Conservation (phyloP, 2,329 filamentous ascomycete species). For the Fusarium caatingaense region DNA sequence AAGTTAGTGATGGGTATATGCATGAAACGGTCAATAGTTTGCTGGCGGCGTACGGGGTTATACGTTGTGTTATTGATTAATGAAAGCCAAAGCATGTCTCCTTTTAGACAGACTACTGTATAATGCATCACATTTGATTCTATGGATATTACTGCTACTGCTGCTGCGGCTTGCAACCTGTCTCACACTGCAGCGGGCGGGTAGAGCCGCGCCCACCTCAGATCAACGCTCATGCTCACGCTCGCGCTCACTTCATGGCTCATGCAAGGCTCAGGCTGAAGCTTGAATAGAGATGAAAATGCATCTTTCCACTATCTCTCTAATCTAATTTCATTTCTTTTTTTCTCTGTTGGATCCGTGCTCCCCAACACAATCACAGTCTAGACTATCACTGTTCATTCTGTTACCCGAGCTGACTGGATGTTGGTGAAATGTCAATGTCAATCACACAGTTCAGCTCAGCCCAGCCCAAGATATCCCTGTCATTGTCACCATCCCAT, state of each 20-base stretch:
- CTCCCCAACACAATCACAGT: slow-evolving; percentile 3
- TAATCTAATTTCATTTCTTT: not conserved
- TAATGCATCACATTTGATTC: slow-evolving; percentile 10
- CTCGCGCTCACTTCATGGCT: not conserved
- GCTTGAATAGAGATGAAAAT: not conserved
- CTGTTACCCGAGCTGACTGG: slow-evolving; percentile 15
- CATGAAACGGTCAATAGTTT: slow-evolving; percentile 25
- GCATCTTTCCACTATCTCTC: not conserved
- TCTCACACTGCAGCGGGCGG: slow-evolving; percentile 34
- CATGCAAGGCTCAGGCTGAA: slow-evolving; percentile 27
- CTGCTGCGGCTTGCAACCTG: slow-evolving; percentile 21
- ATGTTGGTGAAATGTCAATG: slow-evolving; percentile 13
- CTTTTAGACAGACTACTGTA: slow-evolving; percentile 8
- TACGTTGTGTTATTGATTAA: not conserved
- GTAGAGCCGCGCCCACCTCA: slow-evolving; percentile 33
- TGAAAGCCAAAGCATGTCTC: not conserved
- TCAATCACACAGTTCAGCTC: slow-evolving; percentile 14
- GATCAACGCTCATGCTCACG: not conserved
- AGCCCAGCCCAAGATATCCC: slow-evolving; percentile 15
- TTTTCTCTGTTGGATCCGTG: not conserved
- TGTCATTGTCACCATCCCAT: slow-evolving; percentile 4
- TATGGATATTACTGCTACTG: not conserved
- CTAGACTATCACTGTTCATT: not conserved
- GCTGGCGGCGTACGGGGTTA: not conserved
- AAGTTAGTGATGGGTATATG: not conserved